Base-by-base conservation (phyloP, 805 yeast genomes). In the Zygosaccharomyces lentus region DNA sequence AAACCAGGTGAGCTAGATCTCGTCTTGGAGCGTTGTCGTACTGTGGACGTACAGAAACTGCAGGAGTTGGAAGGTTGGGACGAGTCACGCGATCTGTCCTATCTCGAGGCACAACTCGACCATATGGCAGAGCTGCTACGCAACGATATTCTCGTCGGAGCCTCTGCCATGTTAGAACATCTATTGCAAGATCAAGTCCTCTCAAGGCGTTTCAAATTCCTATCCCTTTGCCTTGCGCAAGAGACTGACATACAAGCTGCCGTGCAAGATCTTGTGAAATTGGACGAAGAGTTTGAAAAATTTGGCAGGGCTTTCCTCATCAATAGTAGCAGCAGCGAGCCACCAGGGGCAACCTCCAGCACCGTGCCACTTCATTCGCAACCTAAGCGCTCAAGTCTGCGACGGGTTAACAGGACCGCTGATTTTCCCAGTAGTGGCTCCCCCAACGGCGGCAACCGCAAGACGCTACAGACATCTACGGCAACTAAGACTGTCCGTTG, bases 51-150 rank as follows among this genome's bases (percentile, higher is more conserved):
- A n/a, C 64, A 66, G 27, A 71, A 72, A 44, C 59, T 83, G 15
- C 57, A 67, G 32, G 83, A 81, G 43, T 60, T 75, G 53, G 83
- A 79, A 27, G 67, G 74, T 3, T 84, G 90, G 89, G 54, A 68
- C 12, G 70, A 67, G 6, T 25, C 48, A 0, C 54, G 59, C 26
- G 78, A 79, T 59, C 65, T 75, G 2, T 43, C 58, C 1, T 47
- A 71, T 0, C 77, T 74, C 46, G 72, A 75, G 12, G 56, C 65
- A 2, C 62, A 70, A 37, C 57, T 80, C 3, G 61, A 65, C 1
- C 57, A 71, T 25, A 60, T 82, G 29, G 73, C 70, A 27, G 78
- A 76, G 19, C 60, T 72, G 0, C 62, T 78, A 2, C 81, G 81
- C 34, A 72, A 69, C 42, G 81, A 81, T 30, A 69, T 82, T 5